Percentiles rank a stretch among this genome's conserved stretches.
Conservation (phyloP, 768 basidiomycete species). For the Boletus tomentosulus region DNA sequence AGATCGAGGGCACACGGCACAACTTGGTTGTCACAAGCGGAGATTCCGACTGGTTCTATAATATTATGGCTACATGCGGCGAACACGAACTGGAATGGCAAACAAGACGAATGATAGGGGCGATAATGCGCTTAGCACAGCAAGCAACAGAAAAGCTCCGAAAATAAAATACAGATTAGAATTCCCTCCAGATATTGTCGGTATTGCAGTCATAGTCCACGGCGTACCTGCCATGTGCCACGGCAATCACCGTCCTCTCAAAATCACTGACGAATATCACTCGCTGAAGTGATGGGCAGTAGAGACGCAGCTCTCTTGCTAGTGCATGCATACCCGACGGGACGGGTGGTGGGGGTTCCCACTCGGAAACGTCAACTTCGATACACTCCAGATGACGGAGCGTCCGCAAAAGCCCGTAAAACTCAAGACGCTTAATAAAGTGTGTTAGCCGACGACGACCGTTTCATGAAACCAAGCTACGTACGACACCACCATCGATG, state of each 20-base stretch:
- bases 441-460: neutral
- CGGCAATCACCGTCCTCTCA: constrained; percentile 46
- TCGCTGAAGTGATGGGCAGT: constrained; percentile 46
- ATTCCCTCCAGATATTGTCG: constrained; percentile 32
- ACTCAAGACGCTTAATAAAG: constrained; percentile 49
- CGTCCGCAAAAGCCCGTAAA: constrained; percentile 57
- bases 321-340: constrained; percentile 54
- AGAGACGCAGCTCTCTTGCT: constrained; percentile 56
- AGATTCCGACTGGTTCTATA: constrained; percentile 4
- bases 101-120: constrained; percentile 6
- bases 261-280: constrained; percentile 64
- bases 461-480: constrained; percentile 16
- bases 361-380: constrained; percentile 63
- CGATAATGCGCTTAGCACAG: constrained; percentile 3
- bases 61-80: constrained; percentile 16
- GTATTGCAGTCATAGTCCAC: constrained; percentile 23
- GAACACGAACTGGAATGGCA: constrained; percentile 10
- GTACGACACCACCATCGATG: constrained; percentile 35
- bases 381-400: constrained; percentile 48
- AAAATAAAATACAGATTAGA: constrained; percentile 19
- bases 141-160: neutral
- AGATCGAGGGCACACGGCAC: neutral
- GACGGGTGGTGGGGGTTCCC: constrained; percentile 55
- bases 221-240: constrained; percentile 32
- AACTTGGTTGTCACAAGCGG: constrained; percentile 2